Base-by-base conservation (phyloP, 768 basidiomycete genomes). In the Psilocybe tampanensis region DNA sequence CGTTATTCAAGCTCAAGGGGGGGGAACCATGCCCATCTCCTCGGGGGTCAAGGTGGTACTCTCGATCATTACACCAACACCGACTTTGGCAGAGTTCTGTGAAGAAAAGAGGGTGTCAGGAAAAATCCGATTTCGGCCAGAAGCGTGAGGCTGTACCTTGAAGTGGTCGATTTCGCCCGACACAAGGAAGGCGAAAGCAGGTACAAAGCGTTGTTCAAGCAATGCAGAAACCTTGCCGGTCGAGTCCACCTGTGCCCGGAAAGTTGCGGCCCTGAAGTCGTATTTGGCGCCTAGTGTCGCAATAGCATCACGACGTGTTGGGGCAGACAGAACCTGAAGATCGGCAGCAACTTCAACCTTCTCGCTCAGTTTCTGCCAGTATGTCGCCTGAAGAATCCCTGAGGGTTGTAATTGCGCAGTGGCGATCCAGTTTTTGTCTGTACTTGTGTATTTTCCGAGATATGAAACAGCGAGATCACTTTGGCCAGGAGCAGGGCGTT, bases 311-410 rank as follows among this genome's bases (percentile, higher is more conserved):
- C 96, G 80, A 66, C 92, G 88, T 54, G 80, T 78, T 8, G 90
- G 89, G 18, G 87, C 82, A 26, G 90, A 89, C 54, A 95, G 79
- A 39, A 95, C 72, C 69, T 94, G 88, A 56, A 99, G 74, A 65
- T 98, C 96, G 29, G 95, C 94, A 29, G 94, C 96, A n/a, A 95
- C 94, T 60, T 98, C 97, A 12, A 99, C 90, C 74, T 96, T 94
- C 55, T 96, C 93, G 71, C 89, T 89, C 58, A 99, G 76, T 70
- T 93, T 95, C 62, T 98, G 95, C 91, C 94, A 97, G 73, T 98
- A 99, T 8, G 94, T 95, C 24, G 95, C 86, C 72, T 95, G 91
- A 22, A 97, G 66, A 47, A 92, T 82, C 21, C 95, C 94, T 15
- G 85, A 79, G 15, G 89, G 83, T 70, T 95, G 94, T 12, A 95